Evolutionary conservation across 129 eudicot genomes (phyloP).

Genomic region (Centaurea solstitialis): DNA sequence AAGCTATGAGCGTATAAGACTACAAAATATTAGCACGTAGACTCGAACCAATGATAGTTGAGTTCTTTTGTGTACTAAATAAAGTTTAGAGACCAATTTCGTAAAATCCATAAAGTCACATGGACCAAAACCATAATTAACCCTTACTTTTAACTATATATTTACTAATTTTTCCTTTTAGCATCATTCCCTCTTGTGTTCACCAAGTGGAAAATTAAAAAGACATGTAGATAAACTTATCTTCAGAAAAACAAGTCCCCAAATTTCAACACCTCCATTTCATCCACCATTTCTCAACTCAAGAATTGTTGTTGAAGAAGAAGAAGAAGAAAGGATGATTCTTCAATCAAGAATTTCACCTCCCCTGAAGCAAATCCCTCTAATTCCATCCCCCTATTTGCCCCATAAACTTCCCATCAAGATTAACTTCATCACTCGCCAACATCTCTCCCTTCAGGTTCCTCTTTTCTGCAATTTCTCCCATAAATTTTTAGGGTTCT

Average conservation of each 20-base stretch:
- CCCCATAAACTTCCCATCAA: slow-evolving; percentile 17
- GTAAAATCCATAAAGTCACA: too few relatives aligned
- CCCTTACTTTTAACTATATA: not conserved
- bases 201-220: not conserved
- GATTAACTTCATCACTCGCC: slow-evolving; percentile 20
- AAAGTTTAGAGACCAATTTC: too few relatives aligned
- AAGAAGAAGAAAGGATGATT: slow-evolving; percentile 13
- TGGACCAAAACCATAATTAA: too few relatives aligned
- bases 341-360: slow-evolving; percentile 24
- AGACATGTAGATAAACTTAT: slow-evolving; percentile 18
- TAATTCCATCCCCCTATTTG: not conserved
- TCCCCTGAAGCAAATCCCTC: slow-evolving; percentile 9
- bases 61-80: too few relatives aligned
- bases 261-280: not conserved
- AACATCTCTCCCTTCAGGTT: slow-evolving; percentile 22
- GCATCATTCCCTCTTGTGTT: not conserved
- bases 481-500: not conserved
- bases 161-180: too few relatives aligned
- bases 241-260: not conserved
- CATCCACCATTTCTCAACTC: not conserved
- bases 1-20: too few relatives aligned
- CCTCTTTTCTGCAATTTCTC: slow-evolving; percentile 1
- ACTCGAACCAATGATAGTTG: too few relatives aligned
- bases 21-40: too few relatives aligned
- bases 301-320: not conserved